phyloP scores from a whole-genome alignment of 108 stramenopile genomes.

The Skeletonema tropicum region DNA sequence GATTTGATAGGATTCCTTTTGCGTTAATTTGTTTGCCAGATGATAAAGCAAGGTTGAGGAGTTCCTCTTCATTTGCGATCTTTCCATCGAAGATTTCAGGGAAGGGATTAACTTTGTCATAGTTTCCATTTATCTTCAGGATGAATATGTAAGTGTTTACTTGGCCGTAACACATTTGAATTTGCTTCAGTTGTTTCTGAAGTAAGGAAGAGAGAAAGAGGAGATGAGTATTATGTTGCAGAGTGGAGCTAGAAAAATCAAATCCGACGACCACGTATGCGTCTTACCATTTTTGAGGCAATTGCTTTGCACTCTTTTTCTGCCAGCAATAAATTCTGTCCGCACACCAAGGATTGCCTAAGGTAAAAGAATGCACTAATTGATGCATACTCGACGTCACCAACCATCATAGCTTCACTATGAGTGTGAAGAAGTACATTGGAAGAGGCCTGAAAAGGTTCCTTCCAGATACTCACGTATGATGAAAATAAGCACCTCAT shows the following conservation, averaged over 20 bases:
- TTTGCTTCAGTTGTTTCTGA: not conserved
- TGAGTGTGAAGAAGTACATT: not conserved
- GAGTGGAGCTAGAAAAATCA: not conserved
- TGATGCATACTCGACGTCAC: conserved; percentile 1
- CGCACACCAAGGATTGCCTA: not conserved
- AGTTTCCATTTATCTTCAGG: not conserved
- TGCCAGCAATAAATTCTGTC: not conserved
- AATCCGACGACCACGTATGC: not conserved
- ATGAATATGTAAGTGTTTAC: not conserved
- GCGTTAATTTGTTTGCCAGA: not conserved
- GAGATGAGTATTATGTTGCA: not conserved
- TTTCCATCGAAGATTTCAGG: conserved; percentile 1
- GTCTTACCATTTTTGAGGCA: conserved; percentile 3
- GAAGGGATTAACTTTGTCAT: not conserved
- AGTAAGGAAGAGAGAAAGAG: not conserved
- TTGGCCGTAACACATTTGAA: conserved; percentile 4
- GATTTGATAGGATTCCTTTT: not conserved
- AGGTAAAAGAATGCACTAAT: conserved; percentile 1
- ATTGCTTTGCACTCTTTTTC: conserved; percentile 4
- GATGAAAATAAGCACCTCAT: not conserved
- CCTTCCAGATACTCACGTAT: conserved; percentile 2
- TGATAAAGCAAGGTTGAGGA: not conserved
- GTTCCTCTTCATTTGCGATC: not conserved
- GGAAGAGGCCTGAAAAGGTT: not conserved
- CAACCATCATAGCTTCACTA: conserved; percentile 2